phyloP scores from a whole-genome alignment of 305 asterid genomes.

The Fraxinus xanthoxyloides region DNA sequence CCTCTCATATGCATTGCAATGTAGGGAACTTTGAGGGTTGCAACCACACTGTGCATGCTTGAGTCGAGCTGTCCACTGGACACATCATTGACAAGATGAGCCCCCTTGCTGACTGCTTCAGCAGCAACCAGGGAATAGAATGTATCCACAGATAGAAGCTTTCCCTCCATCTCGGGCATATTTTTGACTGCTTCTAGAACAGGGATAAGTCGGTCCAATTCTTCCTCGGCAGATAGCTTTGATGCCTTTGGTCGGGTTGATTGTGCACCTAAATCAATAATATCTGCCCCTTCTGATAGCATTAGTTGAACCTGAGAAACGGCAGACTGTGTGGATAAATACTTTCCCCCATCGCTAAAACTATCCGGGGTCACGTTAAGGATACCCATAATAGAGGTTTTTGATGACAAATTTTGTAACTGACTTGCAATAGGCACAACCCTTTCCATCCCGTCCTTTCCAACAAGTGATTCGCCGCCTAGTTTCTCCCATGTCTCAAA shows the following conservation, averaged over 20 bases:
- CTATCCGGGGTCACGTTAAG: conserved; percentile 90
- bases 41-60: conserved; percentile 50
- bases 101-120: conserved; percentile 75
- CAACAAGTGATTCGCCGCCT: conserved; percentile 73
- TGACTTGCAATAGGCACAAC: conserved; percentile 66
- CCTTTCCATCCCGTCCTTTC: conserved; percentile 75
- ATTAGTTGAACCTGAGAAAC: conserved; percentile 58
- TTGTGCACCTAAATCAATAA: conserved; percentile 90
- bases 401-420: conserved; percentile 67
- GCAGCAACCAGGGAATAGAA: conserved; percentile 73
- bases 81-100: conserved; percentile 73
- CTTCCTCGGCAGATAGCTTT: conserved; percentile 70
- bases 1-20: conserved; percentile 92
- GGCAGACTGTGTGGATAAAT: conserved; percentile 53
- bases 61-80: conserved; percentile 74
- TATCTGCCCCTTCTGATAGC: conserved; percentile 74
- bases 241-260: conserved; percentile 90
- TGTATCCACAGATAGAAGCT: conserved; percentile 76
- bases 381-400: conserved; percentile 77
- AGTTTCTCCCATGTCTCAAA: conserved; percentile 74
- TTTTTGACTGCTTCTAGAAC: conserved; percentile 61
- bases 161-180: conserved; percentile 77
- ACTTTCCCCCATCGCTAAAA: conserved; percentile 90
- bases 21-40: conserved; percentile 63
- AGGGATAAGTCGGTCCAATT: conserved; percentile 73